Conservation (phyloP, 345 rosid genomes). For the Dipteronia dyeriana region DNA sequence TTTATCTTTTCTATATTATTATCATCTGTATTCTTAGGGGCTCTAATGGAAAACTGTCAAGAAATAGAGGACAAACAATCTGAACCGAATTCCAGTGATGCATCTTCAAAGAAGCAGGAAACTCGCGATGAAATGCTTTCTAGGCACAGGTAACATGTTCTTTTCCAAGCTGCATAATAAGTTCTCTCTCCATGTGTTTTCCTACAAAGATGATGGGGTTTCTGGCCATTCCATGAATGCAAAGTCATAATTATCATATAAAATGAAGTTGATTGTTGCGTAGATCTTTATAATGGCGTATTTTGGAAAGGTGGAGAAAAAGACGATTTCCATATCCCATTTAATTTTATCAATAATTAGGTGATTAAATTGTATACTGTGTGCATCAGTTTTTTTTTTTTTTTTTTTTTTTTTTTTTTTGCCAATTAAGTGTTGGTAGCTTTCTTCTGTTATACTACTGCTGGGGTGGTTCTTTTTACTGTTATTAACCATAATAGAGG, state of each 20-base stretch:
- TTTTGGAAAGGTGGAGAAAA: neutral
- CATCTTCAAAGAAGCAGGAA: conserved; percentile 37
- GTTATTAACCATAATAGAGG: neutral
- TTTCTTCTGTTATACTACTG: too few species aligned
- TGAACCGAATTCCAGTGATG: conserved; percentile 26
- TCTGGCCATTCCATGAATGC: neutral
- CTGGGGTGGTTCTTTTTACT: neutral
- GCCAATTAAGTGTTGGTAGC: neutral
- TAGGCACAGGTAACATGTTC: conserved; percentile 52
- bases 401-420: neutral
- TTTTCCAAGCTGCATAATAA: neutral
- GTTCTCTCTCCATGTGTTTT: neutral
- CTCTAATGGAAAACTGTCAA: conserved; percentile 42
- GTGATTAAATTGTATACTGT: neutral
- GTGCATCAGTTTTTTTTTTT: neutral
- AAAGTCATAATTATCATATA: neutral
- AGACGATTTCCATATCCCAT: neutral
- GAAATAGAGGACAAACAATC: conserved; percentile 28
- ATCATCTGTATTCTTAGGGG: conserved; percentile 9
- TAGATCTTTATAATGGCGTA: neutral
- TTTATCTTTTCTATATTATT: conserved; percentile 3
- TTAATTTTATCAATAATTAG: neutral
- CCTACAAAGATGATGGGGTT: neutral
- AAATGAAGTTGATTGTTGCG: neutral
- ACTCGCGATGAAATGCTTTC: conserved; percentile 64